A percentile compares a stretch with the other conserved stretches of the same genome.
These are phyloP conservation scores for Inga leiocalycina DNA, from an alignment of 306 rosid genomes.

Conservation along the genomic window DNA sequence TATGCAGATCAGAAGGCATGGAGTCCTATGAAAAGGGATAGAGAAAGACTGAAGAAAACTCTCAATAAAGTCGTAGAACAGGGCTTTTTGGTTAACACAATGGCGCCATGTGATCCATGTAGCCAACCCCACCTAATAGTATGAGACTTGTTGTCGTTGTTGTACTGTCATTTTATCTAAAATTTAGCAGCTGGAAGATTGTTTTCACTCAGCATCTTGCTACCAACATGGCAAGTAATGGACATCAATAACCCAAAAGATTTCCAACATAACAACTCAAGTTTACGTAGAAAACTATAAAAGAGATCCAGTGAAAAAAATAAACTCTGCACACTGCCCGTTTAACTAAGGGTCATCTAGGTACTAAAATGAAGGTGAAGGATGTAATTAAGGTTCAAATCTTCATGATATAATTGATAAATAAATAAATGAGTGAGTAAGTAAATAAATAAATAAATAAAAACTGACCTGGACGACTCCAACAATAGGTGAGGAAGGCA, in stretches of 20 bases:
- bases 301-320: background rate
- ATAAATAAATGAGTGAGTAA: background rate
- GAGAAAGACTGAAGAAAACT: too few relatives aligned
- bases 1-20: too few relatives aligned
- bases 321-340: background rate
- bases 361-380: background rate
- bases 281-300: background rate
- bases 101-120: too few relatives aligned
- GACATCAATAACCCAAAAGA: background rate
- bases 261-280: background rate
- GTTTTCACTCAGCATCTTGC: background rate
- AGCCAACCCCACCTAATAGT: too few relatives aligned
- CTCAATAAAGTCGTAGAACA: too few relatives aligned
- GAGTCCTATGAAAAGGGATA: too few relatives aligned
- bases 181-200: background rate
- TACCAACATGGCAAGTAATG: background rate
- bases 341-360: background rate
- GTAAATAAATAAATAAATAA: background rate
- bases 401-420: background rate
- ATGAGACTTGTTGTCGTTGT: too few relatives aligned
- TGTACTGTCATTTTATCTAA: too few relatives aligned
- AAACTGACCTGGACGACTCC: conserved; percentile 76
- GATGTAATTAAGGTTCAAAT: background rate
- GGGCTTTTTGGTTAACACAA: too few relatives aligned
- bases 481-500: conserved; percentile 90